Conservation (phyloP, 176 grass and related monocot genomes). For the Zoysia japonica region DNA sequence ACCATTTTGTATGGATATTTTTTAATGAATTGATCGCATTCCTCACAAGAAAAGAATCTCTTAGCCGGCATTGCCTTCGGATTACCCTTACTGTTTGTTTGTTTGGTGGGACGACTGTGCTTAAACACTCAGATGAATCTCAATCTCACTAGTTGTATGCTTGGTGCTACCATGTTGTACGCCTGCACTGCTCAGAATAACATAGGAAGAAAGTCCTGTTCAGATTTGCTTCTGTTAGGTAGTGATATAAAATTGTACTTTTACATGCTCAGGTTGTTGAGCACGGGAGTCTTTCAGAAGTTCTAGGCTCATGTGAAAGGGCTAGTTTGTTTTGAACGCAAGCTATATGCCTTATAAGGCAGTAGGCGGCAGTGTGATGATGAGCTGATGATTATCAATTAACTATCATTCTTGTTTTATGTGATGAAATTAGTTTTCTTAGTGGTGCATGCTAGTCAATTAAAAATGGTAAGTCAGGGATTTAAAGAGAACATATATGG, state of each 20-base stretch:
- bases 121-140: not conserved
- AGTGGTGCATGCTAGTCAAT: slow-evolving; percentile 1
- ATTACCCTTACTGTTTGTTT: not conserved
- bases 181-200: not conserved
- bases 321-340: not conserved
- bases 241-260: not conserved
- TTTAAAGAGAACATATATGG: not conserved
- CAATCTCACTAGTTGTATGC: not conserved
- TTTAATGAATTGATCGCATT: not conserved
- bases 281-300: not conserved
- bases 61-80: not conserved
- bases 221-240: not conserved
- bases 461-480: not conserved
- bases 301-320: not conserved
- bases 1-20: not conserved
- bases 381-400: not conserved
- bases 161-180: not conserved
- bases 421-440: not conserved
- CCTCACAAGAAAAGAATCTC: slow-evolving; percentile 20
- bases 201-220: not conserved
- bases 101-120: not conserved
- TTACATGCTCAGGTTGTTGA: not conserved
- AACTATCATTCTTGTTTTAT: not conserved
- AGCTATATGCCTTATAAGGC: not conserved
- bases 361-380: not conserved